These are phyloP conservation scores for Coemansia sp. DNA, from an alignment of 192 early-diverging fungal species.

Conservation along the genomic window DNA sequence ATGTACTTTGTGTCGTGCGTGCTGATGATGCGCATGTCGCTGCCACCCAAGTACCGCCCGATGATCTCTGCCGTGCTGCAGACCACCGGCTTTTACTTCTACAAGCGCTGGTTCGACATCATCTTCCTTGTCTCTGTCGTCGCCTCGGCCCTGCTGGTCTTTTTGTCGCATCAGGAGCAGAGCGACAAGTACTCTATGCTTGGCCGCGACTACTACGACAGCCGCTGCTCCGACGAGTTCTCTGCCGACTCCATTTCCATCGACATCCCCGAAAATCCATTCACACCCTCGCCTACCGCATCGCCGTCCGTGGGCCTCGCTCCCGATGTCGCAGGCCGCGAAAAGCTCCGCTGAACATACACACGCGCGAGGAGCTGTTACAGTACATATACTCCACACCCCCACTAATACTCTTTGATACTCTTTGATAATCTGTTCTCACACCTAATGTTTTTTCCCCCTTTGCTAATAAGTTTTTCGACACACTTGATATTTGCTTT, in stretches of 20 bases:
- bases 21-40: constrained; percentile 85
- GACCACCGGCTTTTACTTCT: constrained; percentile 84
- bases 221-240: constrained; percentile 28
- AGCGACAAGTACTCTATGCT: constrained; percentile 51
- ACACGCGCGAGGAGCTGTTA: no score
- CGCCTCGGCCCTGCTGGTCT: constrained; percentile 66
- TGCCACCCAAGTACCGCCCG: constrained; percentile 78
- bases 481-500: no score
- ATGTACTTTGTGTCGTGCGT: constrained; percentile 91
- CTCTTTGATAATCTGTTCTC: no score
- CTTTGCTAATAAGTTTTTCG: not conserved
- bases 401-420: not conserved
- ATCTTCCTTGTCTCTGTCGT: constrained; percentile 85
- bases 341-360: constrained; percentile 12
- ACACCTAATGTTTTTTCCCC: no score
- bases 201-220: constrained; percentile 41
- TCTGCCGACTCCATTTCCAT: constrained; percentile 40
- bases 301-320: no score
- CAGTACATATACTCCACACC: no score
- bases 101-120: constrained; percentile 91
- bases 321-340: constrained; percentile 12
- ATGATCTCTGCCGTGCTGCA: constrained; percentile 79
- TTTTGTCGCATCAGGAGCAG: constrained; percentile 63
- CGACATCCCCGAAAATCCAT: constrained; percentile 30
- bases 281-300: constrained; percentile 27